Base-by-base conservation (phyloP, 1,139 yeast genomes). In the Pichia sp. region DNA sequence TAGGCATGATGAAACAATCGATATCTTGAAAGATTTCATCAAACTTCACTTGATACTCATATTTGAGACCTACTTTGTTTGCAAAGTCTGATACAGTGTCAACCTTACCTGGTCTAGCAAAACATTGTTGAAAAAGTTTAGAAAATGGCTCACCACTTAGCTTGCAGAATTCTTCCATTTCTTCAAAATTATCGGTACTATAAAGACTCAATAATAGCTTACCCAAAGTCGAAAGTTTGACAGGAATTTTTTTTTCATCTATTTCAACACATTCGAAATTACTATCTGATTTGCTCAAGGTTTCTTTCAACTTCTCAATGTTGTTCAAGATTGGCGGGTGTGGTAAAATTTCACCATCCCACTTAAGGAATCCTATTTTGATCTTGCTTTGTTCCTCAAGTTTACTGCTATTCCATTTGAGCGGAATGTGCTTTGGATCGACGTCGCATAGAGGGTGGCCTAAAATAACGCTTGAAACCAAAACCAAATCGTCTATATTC, bases 401-500 rank as follows among this genome's bases (percentile, higher is more conserved):
- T 6, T 46, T 16, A 13, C 47, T 40, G n/a, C 47, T 23, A 41
- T 57, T 57, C 67, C 85, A 82, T 8, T 77, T 76, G 53, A 79
- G 59, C 43, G 78, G 77, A 6, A 77, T 61, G 46, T 73, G 64
- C 57, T 73, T 74, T 10, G 79, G 79, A 64, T 84, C 88, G 8
- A 66, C 58, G 26, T 70, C 68, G 86, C 88, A 83, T 15, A 87
- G 85, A 59, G 79, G 69, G 36, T 75, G 72, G 54, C 79, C 77
- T 47, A 85, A 71, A 57, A 82, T 75, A 16, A 72, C 63, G 58
- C 80, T 81, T 73, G 85, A 76, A 70, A 87, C 81, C 59, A 79
- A 79, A 43, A 80, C 80, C 61, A 89, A 70, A 67, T 88, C 96
- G 13, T 79, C 82, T 41, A 88, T 68, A n/a, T 81, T 72, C 59